These are phyloP conservation scores for Theobroma cacao DNA, from an alignment of 345 rosid genomes.

Conservation along the genomic window DNA sequence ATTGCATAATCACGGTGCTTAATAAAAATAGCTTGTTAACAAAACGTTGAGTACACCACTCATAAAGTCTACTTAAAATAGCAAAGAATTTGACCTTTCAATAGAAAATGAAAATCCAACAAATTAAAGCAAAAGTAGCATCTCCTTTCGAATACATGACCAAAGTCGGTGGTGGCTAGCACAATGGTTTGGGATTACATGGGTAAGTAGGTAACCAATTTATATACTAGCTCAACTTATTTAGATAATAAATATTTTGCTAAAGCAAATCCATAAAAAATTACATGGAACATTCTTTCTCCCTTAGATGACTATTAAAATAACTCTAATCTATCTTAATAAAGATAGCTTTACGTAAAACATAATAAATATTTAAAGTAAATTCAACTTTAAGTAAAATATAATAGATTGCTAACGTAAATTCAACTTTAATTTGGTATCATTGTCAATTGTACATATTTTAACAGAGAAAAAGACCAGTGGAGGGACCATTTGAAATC, in stretches of 20 bases:
- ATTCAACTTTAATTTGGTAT: not conserved
- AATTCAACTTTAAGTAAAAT: no score
- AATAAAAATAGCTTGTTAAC: no score
- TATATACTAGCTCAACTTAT: not conserved
- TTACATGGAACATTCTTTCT: no score
- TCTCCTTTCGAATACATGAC: not conserved
- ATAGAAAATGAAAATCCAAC: not conserved
- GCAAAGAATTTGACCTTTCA: not conserved
- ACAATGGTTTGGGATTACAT: not conserved
- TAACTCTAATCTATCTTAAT: no score
- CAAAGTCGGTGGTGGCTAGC: not conserved
- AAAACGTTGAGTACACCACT: not conserved
- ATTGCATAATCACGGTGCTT: no score
- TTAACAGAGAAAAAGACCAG: not conserved
- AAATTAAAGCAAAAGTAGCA: not conserved
- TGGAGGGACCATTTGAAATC: not conserved
- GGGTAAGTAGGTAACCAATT: no score
- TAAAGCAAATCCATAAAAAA: no score
- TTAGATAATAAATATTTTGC: no score
- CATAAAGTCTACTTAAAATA: not conserved
- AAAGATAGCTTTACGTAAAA: not conserved
- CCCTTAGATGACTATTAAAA: no score
- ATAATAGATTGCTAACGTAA: no score
- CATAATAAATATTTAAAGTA: no score
- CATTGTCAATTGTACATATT: not conserved